A percentile compares a stretch with the other conserved stretches of the same genome.
These are phyloP conservation scores for Thymus quinquecostatus DNA, from an alignment of 257 asterid genomes.

Conservation along the genomic window DNA sequence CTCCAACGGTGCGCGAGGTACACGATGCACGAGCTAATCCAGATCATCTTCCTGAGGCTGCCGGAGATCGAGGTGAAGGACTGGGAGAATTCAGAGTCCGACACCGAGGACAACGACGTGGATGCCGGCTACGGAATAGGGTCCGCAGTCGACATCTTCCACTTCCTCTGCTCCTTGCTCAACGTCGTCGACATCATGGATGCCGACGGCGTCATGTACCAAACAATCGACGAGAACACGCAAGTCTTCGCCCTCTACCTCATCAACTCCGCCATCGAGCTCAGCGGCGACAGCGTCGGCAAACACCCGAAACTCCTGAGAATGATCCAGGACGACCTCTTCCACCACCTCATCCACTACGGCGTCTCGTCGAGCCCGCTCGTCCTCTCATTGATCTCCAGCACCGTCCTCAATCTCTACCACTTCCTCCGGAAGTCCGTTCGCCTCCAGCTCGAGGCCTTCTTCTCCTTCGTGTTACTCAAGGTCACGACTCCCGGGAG, in stretches of 20 bases:
- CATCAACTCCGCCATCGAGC: conserved; percentile 79
- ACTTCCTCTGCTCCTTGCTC: conserved; percentile 82
- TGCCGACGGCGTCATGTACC: conserved; percentile 52
- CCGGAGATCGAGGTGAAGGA: conserved; percentile 80
- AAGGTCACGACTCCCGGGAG: conserved; percentile 50
- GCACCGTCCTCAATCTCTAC: conserved; percentile 79
- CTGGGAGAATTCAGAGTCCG: conserved; percentile 87
- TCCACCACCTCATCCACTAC: conserved; percentile 85
- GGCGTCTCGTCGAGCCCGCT: conserved; percentile 76
- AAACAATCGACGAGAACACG: conserved; percentile 61
- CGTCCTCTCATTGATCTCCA: conserved; percentile 83
- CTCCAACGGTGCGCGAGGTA: conserved; percentile 83
- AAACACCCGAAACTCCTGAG: conserved; percentile 85
- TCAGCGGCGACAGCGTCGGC: conserved; percentile 90
- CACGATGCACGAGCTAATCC: conserved; percentile 87
- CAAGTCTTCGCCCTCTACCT: conserved; percentile 76
- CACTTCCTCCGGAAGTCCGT: conserved; percentile 83
- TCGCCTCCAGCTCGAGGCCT: conserved; percentile 84
- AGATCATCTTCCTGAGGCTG: conserved; percentile 62
- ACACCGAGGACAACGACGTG: conserved; percentile 66
- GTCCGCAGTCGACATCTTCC: conserved; percentile 81
- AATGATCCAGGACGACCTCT: conserved; percentile 88
- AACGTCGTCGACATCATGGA: conserved; percentile 77
- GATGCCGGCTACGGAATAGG: conserved; percentile 83
- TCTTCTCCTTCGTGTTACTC: conserved; percentile 72